These are phyloP conservation scores for Septoria linicola DNA, from an alignment of 2,329 filamentous ascomycete species.

Conservation along the genomic window DNA sequence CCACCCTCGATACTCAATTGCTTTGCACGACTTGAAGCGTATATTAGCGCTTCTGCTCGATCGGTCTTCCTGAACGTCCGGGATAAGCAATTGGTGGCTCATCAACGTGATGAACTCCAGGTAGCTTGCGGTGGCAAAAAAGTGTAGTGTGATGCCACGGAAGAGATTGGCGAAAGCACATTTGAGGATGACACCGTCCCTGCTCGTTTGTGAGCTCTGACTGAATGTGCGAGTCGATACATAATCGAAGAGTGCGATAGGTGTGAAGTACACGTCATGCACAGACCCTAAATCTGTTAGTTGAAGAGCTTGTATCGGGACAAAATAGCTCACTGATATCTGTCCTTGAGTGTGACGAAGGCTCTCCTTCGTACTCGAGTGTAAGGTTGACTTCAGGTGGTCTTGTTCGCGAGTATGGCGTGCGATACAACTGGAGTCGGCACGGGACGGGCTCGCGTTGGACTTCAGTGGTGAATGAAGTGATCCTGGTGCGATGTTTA, in stretches of 20 bases:
- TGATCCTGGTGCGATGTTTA: not conserved
- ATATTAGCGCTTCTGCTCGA: not conserved
- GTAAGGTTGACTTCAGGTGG: conserved; percentile 11
- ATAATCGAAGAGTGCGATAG: conserved; percentile 1
- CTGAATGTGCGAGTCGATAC: not conserved
- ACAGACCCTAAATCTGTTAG: not conserved
- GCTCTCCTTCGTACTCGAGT: conserved; percentile 12
- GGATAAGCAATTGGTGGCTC: conserved; percentile 5
- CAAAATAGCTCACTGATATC: not conserved
- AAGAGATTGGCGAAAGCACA: conserved; percentile 4
- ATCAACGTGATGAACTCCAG: conserved; percentile 10
- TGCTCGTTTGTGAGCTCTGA: not conserved
- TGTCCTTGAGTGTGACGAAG: conserved; percentile 6
- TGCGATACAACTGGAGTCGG: conserved; percentile 4
- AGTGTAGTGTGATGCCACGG: conserved; percentile 12
- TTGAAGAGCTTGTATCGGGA: too few species aligned
- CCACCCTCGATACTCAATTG: not conserved
- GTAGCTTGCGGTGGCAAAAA: conserved; percentile 2
- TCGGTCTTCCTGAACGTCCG: conserved; percentile 2
- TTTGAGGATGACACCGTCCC: not conserved
- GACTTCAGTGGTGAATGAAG: conserved; percentile 6
- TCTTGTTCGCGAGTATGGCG: not conserved
- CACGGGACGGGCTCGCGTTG: conserved; percentile 7
- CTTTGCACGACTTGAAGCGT: conserved; percentile 4
- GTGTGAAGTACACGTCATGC: not conserved